Base-by-base conservation (phyloP, 306 rosid species). In the Betula pendula region DNA sequence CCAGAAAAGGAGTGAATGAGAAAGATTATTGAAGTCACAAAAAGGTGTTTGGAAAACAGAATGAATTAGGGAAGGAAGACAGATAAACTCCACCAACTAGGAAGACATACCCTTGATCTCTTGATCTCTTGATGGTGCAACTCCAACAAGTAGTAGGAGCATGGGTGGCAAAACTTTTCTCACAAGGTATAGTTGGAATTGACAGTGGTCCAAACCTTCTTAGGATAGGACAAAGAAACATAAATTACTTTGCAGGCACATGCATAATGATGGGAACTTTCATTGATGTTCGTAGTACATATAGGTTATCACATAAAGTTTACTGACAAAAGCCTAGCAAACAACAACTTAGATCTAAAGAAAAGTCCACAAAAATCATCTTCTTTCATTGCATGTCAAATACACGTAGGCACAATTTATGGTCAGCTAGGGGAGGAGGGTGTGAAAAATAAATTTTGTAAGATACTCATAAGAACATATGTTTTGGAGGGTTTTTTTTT, bases 81-180 rank as follows among this genome's bases (percentile, higher is more conserved):
- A 35, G 72, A 78, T 72, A 78, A 71, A 49, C 72, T 22, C 45
- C 19, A 74, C 43, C 72, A 42, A 67, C 9, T 9, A 47, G 50
- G 12, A 29, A n/a, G 48, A 63, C 77, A 42, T 33, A 5, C 29
- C 38, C 45, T 43, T 6, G n/a, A n/a, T n/a, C n/a, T n/a, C n/a
- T n/a, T n/a, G n/a, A n/a, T n/a, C 45, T 67, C 78, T 31, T 66
- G 78, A 79, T 65, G 78, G 74, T 51, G 59, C 65, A 53, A 73
- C 51, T 79, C 78, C 78, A 73, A 53, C 74, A 78, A 60, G 29
- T 11, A 5, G 60, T 65, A 16, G n/a, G 50, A n/a, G n/a, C n/a
- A n/a, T 51, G 68, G 73, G 74, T 40, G 68, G 24, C 67, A 40
- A 22, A 22, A 14, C 63, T 40, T 40, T 73, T 24, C 24, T 24